Conservation (phyloP, 2,329 filamentous ascomycete species). For the Gnomoniopsis sp. region DNA sequence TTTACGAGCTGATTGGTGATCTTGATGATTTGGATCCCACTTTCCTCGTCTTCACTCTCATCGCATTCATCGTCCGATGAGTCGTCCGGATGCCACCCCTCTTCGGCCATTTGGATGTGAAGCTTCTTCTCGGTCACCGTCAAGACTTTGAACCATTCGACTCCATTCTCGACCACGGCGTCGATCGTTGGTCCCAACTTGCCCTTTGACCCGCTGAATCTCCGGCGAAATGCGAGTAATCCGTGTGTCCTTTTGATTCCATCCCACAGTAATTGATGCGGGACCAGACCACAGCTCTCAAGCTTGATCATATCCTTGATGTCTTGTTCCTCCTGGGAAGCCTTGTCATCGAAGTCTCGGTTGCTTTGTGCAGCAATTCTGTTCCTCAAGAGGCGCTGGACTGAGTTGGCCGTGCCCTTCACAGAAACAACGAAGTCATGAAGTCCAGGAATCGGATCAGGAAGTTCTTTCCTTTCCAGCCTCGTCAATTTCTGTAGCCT, state of each 20-base stretch:
- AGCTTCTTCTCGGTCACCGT: conserved; percentile 17
- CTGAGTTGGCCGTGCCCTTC: conserved; percentile 12
- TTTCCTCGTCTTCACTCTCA: conserved; percentile 11
- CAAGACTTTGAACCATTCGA: conserved; percentile 17
- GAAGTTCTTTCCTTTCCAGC: conserved; percentile 16
- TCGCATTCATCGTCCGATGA: conserved; percentile 13
- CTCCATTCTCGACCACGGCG: conserved; percentile 18
- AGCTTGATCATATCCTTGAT: conserved; percentile 15
- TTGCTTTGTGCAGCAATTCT: not conserved
- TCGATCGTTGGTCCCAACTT: conserved; percentile 14
- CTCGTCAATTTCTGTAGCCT: conserved; percentile 9
- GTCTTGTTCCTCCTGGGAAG: conserved; percentile 11
- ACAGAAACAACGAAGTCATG: conserved; percentile 17
- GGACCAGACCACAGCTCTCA: conserved; percentile 9
- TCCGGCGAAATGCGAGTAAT: conserved; percentile 16
- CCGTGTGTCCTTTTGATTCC: conserved; percentile 18
- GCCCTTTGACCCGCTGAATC: conserved; percentile 7
- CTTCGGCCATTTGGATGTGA: conserved; percentile 17
- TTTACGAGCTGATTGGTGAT: conserved; percentile 14
- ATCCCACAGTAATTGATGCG: conserved; percentile 14
- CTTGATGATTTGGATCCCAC: conserved; percentile 10
- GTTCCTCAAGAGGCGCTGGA: conserved; percentile 12
- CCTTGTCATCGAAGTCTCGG: not conserved
- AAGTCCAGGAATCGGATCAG: conserved; percentile 14
- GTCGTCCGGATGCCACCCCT: conserved; percentile 20